These are phyloP conservation scores for Marsdenia floribunda DNA, from an alignment of 257 asterid species.

Conservation along the genomic window DNA sequence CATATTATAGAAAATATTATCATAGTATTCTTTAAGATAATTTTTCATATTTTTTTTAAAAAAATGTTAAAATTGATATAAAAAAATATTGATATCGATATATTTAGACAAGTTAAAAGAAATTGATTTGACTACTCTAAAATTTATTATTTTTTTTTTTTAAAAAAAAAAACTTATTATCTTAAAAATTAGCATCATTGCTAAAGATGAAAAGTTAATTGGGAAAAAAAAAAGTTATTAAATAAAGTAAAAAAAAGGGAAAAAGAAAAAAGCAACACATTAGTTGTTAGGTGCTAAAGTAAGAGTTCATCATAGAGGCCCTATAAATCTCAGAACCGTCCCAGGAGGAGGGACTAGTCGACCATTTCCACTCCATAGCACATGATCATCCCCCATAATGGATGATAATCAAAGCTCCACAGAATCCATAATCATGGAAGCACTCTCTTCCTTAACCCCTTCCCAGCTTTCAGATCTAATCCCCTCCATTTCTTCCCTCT, in stretches of 20 bases:
- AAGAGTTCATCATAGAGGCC: not conserved
- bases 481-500: conserved; percentile 55
- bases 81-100: too few species aligned
- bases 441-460: conserved; percentile 61
- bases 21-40: too few species aligned
- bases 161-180: too few species aligned
- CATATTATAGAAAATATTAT: too few species aligned
- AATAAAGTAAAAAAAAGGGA: not conserved
- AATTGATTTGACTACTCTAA: too few species aligned
- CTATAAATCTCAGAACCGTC: conserved; percentile 16
- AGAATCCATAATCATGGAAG: conserved; percentile 50
- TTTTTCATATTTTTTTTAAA: too few species aligned
- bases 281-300: not conserved
- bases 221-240: too few species aligned
- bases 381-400: conserved; percentile 36
- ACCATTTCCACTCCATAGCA: conserved; percentile 2
- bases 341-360: not conserved
- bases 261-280: not conserved
- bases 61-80: too few species aligned
- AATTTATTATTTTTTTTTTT: too few species aligned
- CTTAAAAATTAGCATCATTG: too few species aligned
- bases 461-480: conserved; percentile 53
- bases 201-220: too few species aligned
- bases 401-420: conserved; percentile 28
- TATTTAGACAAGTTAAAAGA: too few species aligned